A percentile compares a stretch with the other conserved stretches of the same genome.
Conservation (phyloP, 192 early-diverging fungal species). For the Paraglomus brasilianum region DNA sequence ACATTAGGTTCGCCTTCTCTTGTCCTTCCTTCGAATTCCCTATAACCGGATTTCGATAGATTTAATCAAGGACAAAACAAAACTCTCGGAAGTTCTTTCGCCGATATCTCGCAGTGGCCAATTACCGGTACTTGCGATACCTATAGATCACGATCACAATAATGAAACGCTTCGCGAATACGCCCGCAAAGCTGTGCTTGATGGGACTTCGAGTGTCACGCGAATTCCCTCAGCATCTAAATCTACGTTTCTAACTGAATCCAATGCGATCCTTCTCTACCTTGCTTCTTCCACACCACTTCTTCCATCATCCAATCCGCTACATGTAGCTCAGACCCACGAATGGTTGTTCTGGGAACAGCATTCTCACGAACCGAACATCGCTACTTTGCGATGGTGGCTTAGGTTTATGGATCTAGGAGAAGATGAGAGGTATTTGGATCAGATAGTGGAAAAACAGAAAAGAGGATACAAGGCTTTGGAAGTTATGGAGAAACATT, state of each 20-base stretch:
- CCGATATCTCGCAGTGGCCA: constrained; percentile 1
- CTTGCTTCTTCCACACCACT: constrained; percentile 2
- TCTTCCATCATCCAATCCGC: constrained; percentile 16
- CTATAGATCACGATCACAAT: constrained; percentile 8
- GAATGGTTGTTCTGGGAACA: constrained; percentile 32
- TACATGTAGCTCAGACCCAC: constrained; percentile 7
- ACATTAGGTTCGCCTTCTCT: constrained; percentile 19
- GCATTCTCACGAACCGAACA: constrained; percentile 17
- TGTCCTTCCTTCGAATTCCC: constrained; percentile 20
- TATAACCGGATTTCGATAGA: constrained; percentile 8
- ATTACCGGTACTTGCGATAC: constrained; percentile 16
- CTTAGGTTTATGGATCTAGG: constrained; percentile 2
- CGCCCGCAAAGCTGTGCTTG: neutral
- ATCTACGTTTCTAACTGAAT: constrained; percentile 11
- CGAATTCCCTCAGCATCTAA: neutral
- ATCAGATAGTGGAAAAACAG: constrained; percentile 21
- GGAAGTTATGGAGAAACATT: constrained; percentile 24
- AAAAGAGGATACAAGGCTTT: constrained; percentile 23
- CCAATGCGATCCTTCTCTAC: constrained; percentile 21
- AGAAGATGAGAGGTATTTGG: constrained; percentile 20
- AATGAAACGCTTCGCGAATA: neutral
- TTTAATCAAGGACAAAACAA: constrained; percentile 15
- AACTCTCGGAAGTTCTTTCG: neutral
- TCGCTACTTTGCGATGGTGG: constrained; percentile 17
- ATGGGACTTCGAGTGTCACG: neutral